A percentile compares a stretch with the other conserved stretches of the same genome.
phyloP scores from a whole-genome alignment of 169 alveolate genomes.

The Cryptosporidium bovis region DNA sequence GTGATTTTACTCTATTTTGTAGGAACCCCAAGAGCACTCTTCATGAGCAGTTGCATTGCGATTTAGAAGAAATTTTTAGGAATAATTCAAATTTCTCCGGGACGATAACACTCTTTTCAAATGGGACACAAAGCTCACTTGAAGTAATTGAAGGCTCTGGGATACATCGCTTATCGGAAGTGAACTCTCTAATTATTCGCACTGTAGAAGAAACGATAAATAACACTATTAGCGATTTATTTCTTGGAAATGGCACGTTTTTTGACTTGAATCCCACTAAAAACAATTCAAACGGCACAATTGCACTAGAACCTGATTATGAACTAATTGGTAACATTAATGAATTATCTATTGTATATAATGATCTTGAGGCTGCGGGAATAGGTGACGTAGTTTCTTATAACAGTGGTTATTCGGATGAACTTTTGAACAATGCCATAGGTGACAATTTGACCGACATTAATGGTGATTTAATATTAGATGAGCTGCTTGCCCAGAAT shows the following conservation, averaged over 20 bases:
- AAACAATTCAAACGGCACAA: constrained; percentile 9
- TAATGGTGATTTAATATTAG: constrained; percentile 5
- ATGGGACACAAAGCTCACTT: constrained; percentile 13
- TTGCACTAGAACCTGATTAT: constrained; percentile 16
- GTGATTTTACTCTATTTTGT: constrained; percentile 1
- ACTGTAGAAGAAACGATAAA: background rate
- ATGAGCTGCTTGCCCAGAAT: constrained; percentile 14
- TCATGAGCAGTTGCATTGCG: constrained; percentile 33
- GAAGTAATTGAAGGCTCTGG: constrained; percentile 5
- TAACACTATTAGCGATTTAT: background rate
- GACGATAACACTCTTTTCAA: constrained; percentile 6
- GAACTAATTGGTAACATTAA: constrained; percentile 18
- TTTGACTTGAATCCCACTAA: background rate
- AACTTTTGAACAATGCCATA: background rate
- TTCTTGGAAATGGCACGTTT: constrained; percentile 44
- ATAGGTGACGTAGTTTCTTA: constrained; percentile 11
- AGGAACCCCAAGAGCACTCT: constrained; percentile 2
- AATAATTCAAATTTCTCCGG: constrained; percentile 36
- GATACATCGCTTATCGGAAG: background rate
- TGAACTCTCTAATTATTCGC: background rate
- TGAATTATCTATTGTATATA: constrained; percentile 18
- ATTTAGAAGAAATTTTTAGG: background rate
- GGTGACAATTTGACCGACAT: background rate
- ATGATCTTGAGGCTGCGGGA: background rate
- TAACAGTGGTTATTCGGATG: constrained; percentile 2